Evolutionary conservation across 306 rosid species (phyloP).

Genomic region (Heteromeles arbutifolia): DNA sequence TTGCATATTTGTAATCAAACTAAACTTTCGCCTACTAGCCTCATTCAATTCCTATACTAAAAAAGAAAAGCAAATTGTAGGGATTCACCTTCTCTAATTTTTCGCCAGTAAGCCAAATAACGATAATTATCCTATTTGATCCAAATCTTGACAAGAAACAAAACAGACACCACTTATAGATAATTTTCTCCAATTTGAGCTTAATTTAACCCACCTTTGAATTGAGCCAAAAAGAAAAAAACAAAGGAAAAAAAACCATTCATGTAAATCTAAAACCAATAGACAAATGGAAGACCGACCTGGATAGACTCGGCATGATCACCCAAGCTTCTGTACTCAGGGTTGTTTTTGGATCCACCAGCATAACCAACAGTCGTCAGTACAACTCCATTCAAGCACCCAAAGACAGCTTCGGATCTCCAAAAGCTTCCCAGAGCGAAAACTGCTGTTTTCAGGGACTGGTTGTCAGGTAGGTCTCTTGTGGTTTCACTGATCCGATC

Average conservation of each 20-base stretch:
- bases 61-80: background rate
- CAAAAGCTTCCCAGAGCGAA: slow-evolving; percentile 95
- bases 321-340: slow-evolving; percentile 77
- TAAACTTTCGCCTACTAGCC: background rate
- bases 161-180: background rate
- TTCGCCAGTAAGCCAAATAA: background rate
- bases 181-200: background rate
- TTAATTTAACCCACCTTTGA: background rate
- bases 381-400: slow-evolving; percentile 77
- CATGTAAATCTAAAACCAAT: background rate
- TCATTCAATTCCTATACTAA: background rate
- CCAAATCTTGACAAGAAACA: background rate
- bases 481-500: slow-evolving; percentile 44
- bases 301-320: slow-evolving; percentile 84
- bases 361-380: slow-evolving; percentile 80
- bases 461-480: slow-evolving; percentile 27
- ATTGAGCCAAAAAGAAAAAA: background rate
- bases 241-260: background rate
- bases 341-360: slow-evolving; percentile 77
- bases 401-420: slow-evolving; percentile 91
- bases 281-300: slow-evolving; percentile 6
- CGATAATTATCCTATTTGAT: background rate
- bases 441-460: slow-evolving; percentile 42
- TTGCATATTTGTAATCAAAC: background rate
- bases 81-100: background rate